A percentile compares a stretch with the other conserved stretches of the same genome.
These are phyloP conservation scores for Posidonia oceanica DNA, from an alignment of 116 monocot genomes.

Conservation along the genomic window DNA sequence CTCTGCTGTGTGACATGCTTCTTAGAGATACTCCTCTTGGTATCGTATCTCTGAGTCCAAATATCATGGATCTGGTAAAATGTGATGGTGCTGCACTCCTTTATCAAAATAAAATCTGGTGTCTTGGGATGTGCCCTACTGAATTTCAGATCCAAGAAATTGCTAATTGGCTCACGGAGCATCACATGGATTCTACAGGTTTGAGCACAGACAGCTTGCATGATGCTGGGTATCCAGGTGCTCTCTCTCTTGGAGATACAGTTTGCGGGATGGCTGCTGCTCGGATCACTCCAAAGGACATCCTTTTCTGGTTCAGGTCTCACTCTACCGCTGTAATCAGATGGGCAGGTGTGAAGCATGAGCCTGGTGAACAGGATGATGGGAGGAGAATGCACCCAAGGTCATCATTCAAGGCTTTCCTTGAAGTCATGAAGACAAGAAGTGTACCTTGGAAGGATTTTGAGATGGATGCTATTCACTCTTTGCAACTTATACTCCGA, in stretches of 20 bases:
- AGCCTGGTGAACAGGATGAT: constrained; percentile 38
- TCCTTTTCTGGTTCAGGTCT: constrained; percentile 92
- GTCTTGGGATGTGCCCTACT: constrained; percentile 49
- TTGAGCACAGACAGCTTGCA: constrained; percentile 81
- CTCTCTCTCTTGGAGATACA: constrained; percentile 45
- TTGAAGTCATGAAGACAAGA: constrained; percentile 74
- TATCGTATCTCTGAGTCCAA: constrained; percentile 71
- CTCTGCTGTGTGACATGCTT: constrained; percentile 89
- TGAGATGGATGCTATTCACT: constrained; percentile 96
- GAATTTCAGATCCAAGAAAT: constrained; percentile 55
- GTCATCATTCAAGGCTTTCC: constrained; percentile 81
- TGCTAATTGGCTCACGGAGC: constrained; percentile 52
- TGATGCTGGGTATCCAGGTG: constrained; percentile 76
- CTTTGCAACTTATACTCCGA: constrained; percentile 82
- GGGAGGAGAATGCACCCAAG: constrained; percentile 70
- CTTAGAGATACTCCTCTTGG: constrained; percentile 75
- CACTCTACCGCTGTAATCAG: constrained; percentile 80
- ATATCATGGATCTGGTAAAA: constrained; percentile 86
- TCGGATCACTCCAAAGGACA: constrained; percentile 59
- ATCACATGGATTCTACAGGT: constrained; percentile 67
- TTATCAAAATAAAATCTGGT: constrained; percentile 51
- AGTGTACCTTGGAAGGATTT: constrained; percentile 86
- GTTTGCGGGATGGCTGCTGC: constrained; percentile 97
- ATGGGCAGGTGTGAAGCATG: constrained; percentile 87
- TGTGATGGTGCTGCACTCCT: constrained; percentile 83